Percentiles rank a stretch among this genome's conserved stretches.
Conservation (phyloP, 805 yeast species). For the Wickerhamiella sergipiensis region DNA sequence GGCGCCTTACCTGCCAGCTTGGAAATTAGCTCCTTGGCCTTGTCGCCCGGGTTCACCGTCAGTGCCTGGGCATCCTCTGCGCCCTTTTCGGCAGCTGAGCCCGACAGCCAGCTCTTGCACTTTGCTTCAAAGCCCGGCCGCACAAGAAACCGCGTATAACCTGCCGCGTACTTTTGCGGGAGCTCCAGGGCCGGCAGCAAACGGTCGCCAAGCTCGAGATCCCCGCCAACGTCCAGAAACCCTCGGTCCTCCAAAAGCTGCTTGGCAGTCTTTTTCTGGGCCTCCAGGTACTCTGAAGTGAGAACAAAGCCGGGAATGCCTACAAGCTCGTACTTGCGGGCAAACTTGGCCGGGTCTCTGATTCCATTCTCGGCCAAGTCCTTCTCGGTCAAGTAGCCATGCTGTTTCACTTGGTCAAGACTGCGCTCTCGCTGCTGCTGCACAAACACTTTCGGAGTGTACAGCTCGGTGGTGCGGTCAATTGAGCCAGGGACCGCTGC, state of each 20-base stretch:
- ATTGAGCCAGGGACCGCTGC: neutral
- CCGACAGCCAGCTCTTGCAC: conserved; percentile 1
- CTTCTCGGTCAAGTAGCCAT: conserved; percentile 1
- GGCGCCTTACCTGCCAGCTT: neutral
- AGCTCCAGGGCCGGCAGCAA: neutral
- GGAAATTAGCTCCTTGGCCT: neutral
- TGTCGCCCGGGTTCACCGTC: neutral
- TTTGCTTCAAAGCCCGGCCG: conserved; percentile 2
- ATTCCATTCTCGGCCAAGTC: conserved; percentile 3
- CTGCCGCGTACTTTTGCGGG: neutral
- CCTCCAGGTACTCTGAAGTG: conserved; percentile 2
- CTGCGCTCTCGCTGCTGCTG: conserved; percentile 2
- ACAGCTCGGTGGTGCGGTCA: conserved; percentile 3
- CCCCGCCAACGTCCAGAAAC: conserved; percentile 9
- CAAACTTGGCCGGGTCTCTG: conserved; percentile 4
- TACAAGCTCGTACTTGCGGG: neutral
- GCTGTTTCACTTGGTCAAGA: neutral
- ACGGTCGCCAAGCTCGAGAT: neutral
- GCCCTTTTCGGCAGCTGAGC: neutral
- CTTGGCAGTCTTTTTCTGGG: neutral
- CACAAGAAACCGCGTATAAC: conserved; percentile 1
- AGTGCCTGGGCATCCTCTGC: neutral
- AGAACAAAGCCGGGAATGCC: conserved; percentile 3
- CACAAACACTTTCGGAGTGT: conserved; percentile 7
- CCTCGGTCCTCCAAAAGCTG: conserved; percentile 4